A percentile compares a stretch with the other conserved stretches of the same genome.
Evolutionary conservation across 495 filamentous ascomycete species (phyloP).

Genomic region (Penicillium argentinense): DNA sequence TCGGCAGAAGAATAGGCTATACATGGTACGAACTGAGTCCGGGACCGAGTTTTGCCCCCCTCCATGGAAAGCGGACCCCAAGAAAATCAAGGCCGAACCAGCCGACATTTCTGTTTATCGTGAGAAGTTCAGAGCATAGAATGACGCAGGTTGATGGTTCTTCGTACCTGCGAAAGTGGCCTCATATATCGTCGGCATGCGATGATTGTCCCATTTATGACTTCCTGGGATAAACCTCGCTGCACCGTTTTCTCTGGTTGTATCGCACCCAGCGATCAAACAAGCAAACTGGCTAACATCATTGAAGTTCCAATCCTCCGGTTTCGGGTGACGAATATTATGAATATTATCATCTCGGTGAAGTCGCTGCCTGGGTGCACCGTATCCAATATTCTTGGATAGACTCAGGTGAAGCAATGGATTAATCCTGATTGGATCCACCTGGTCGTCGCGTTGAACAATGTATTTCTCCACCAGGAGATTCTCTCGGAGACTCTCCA

Average conservation of each 20-base stretch:
- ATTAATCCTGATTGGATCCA: neutral
- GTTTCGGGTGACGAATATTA: neutral
- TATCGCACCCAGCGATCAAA: neutral
- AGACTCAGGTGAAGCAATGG: slow-evolving; percentile 1
- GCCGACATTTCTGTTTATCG: neutral
- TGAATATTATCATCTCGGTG: slow-evolving; percentile 1
- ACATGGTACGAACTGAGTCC: neutral
- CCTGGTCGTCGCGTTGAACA: neutral
- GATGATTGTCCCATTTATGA: slow-evolving; percentile 1
- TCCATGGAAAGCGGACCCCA: neutral
- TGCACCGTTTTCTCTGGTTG: neutral
- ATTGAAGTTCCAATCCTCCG: neutral
- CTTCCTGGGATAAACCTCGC: neutral
- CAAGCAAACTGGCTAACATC: neutral
- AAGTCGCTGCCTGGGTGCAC: neutral
- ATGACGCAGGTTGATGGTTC: neutral
- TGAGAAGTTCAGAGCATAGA: no score
- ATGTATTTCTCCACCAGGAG: neutral
- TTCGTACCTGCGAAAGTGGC: neutral
- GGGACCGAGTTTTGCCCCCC: neutral
- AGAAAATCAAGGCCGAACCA: neutral
- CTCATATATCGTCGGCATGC: neutral
- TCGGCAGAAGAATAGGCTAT: neutral
- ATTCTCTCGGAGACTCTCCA: neutral
- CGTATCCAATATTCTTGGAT: neutral